These are phyloP conservation scores for Withania somnifera DNA, from an alignment of 305 asterid genomes.

Conservation along the genomic window DNA sequence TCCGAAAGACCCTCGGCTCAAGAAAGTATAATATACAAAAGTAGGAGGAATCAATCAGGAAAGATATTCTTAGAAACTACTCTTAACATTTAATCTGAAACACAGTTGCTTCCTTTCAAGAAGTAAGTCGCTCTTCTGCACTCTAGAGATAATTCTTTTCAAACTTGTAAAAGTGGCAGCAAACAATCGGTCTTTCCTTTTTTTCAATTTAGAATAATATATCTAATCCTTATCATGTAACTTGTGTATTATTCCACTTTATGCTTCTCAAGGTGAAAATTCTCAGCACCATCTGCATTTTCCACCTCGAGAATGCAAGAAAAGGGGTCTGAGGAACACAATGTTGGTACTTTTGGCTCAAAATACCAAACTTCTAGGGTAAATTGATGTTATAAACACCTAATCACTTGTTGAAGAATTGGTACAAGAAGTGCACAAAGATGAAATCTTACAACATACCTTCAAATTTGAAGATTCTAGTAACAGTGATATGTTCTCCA, in stretches of 20 bases:
- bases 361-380: not conserved
- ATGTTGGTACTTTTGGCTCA: not conserved
- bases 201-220: not conserved
- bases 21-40: too few species aligned
- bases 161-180: not conserved
- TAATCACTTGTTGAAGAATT: not conserved
- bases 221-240: not conserved
- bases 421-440: not conserved
- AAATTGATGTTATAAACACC: not conserved
- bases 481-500: constrained; percentile 50
- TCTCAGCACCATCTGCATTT: not conserved
- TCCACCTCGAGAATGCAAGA: not conserved
- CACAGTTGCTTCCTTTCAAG: too few species aligned
- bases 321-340: not conserved
- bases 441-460: constrained; percentile 27
- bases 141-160: not conserved
- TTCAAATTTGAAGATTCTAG: constrained; percentile 44
- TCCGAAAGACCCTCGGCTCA: too few species aligned
- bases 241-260: not conserved
- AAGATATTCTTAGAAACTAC: too few species aligned
- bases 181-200: not conserved
- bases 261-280: not conserved
- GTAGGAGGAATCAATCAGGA: too few species aligned
- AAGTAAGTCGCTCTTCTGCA: too few species aligned
- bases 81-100: too few species aligned